phyloP scores from a whole-genome alignment of 2,329 filamentous ascomycete species.

The Fusarium fracticaudum region DNA sequence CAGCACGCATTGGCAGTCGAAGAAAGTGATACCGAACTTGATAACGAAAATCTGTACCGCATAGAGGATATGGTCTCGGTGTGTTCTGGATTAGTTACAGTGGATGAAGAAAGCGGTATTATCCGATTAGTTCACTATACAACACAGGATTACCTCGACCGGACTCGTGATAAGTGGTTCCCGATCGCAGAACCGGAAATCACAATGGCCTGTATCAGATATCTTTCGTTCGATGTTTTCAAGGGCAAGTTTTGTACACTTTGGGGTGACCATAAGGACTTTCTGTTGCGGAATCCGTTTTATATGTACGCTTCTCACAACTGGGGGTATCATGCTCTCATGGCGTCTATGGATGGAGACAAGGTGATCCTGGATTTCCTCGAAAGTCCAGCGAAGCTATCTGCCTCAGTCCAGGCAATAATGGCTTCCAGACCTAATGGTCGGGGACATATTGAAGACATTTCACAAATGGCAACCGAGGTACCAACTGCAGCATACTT shows the following conservation, averaged over 20 bases:
- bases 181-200: accelerated
- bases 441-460: not conserved
- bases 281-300: not conserved
- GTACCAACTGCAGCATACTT: not conserved
- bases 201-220: not conserved
- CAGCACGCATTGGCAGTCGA: not conserved
- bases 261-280: accelerated
- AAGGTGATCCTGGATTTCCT: accelerated
- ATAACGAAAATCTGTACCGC: accelerated
- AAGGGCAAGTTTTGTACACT: not conserved
- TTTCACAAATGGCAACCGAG: not conserved
- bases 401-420: not conserved
- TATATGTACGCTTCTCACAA: accelerated
- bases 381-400: accelerated
- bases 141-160: not conserved
- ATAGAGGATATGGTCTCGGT: not conserved
- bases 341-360: not conserved
- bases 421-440: no score
- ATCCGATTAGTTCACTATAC: not conserved
- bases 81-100: not conserved
- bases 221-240: accelerated
- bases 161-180: not conserved
- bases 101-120: accelerated
- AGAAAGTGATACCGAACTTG: not conserved
- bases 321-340: not conserved